These are phyloP conservation scores for Pelargonium citronellum DNA, from an alignment of 441 rosid genomes.

Conservation along the genomic window DNA sequence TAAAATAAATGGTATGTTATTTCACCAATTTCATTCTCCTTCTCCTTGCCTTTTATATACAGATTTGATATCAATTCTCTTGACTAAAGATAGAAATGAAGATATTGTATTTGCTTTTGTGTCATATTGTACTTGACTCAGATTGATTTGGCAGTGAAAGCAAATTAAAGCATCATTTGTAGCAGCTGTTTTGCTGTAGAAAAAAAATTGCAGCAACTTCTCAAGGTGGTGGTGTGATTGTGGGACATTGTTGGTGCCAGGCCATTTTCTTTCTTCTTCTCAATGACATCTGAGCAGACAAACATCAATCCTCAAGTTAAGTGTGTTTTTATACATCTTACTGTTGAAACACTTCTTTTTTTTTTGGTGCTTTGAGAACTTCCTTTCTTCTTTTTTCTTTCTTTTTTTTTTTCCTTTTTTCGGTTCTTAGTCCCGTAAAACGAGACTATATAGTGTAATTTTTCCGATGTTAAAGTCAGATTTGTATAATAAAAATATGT, in stretches of 20 bases:
- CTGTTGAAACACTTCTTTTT: too few relatives aligned
- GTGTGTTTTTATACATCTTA: background rate
- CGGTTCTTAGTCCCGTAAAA: too few relatives aligned
- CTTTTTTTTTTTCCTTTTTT: background rate
- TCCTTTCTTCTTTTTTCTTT: background rate
- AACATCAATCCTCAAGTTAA: background rate
- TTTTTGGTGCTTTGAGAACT: background rate
- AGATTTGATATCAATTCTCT: background rate
- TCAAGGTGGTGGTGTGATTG: too few relatives aligned
- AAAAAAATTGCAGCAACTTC: background rate
- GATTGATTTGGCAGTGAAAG: background rate
- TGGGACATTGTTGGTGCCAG: too few relatives aligned
- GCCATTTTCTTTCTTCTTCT: background rate
- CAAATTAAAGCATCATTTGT: too few relatives aligned
- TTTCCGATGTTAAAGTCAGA: too few relatives aligned
- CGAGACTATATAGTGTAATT: too few relatives aligned
- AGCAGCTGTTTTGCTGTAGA: too few relatives aligned
- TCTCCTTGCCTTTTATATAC: background rate
- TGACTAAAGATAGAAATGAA: background rate
- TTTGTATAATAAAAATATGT: too few relatives aligned
- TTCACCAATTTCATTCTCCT: background rate
- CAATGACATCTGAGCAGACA: constrained; percentile 4
- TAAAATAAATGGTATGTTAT: background rate
- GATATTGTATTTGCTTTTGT: background rate
- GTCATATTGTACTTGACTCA: background rate